phyloP scores from a whole-genome alignment of 176 grass and related monocot species.

The Areca catechu region DNA sequence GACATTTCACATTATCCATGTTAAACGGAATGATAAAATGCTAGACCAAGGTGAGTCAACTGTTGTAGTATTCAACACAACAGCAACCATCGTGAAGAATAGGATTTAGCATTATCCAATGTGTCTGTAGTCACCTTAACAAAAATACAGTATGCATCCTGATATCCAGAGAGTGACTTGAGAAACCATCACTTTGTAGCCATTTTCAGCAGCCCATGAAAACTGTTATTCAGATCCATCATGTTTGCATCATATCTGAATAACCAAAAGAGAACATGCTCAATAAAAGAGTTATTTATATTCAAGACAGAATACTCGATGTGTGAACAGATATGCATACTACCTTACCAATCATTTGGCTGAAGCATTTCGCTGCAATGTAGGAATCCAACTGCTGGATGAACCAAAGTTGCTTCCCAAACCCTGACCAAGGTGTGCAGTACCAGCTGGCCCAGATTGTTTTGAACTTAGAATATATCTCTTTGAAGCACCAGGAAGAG shows the following conservation, averaged over 20 bases:
- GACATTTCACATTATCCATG: conserved; percentile 23
- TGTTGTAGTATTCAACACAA: conserved; percentile 14
- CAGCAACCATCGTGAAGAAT: conserved; percentile 27
- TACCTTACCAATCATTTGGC: conserved; percentile 29
- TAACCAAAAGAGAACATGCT: conserved; percentile 24
- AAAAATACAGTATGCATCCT: conserved; percentile 14
- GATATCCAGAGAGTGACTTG: conserved; percentile 19
- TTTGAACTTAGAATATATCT: conserved; percentile 11
- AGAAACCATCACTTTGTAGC: conserved; percentile 19
- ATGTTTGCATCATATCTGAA: conserved; percentile 9
- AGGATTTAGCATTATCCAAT: conserved; percentile 25
- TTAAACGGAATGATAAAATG: conserved; percentile 10
- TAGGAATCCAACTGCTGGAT: conserved; percentile 21
- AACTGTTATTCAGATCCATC: conserved; percentile 3
- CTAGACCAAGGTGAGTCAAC: conserved; percentile 9
- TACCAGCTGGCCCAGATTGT: conserved; percentile 13
- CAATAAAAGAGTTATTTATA: conserved; percentile 2
- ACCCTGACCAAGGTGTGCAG: conserved; percentile 21
- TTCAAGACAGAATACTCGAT: too few species aligned
- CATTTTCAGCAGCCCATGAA: conserved; percentile 10
- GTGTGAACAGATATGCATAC: too few species aligned
- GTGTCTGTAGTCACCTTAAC: conserved; percentile 34
- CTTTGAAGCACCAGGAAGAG: conserved; percentile 15
- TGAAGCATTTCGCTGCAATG: conserved; percentile 33
- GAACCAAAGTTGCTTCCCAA: conserved; percentile 26